These are phyloP conservation scores for Termitomyces bulborhizus DNA, from an alignment of 768 basidiomycete species.

Conservation along the genomic window DNA sequence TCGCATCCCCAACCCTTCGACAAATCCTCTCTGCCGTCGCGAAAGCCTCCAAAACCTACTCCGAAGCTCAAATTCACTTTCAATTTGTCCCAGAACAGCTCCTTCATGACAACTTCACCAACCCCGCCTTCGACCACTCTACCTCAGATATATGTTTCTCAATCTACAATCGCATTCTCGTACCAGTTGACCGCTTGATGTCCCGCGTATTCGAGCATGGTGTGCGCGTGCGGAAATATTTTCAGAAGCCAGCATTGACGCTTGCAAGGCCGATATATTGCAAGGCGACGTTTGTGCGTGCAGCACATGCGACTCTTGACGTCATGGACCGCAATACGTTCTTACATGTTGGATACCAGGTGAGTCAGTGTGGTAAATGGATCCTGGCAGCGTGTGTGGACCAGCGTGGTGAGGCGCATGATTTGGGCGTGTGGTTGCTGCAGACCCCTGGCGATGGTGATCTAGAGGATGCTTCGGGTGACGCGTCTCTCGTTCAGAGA, in stretches of 20 bases:
- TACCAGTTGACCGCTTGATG: slow-evolving; percentile 54
- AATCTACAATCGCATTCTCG: slow-evolving; percentile 66
- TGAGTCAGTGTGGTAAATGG: slow-evolving; percentile 71
- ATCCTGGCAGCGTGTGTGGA: slow-evolving; percentile 70
- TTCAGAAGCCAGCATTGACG: slow-evolving; percentile 62
- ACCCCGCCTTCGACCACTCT: slow-evolving; percentile 31
- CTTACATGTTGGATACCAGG: slow-evolving; percentile 70
- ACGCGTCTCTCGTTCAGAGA: slow-evolving; percentile 42
- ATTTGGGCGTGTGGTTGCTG: slow-evolving; percentile 62
- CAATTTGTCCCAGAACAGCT: slow-evolving; percentile 71
- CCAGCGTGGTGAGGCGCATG: slow-evolving; percentile 71
- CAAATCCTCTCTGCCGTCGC: slow-evolving; percentile 61
- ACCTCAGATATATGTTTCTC: slow-evolving; percentile 53
- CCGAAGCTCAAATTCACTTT: slow-evolving; percentile 51
- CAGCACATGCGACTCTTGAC: slow-evolving; percentile 32
- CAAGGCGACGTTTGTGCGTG: slow-evolving; percentile 32
- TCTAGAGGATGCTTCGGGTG: slow-evolving; percentile 21
- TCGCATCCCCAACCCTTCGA: slow-evolving; percentile 62
- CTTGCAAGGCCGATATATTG: slow-evolving; percentile 42
- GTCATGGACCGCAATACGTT: slow-evolving; percentile 45
- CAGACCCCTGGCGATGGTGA: slow-evolving; percentile 22
- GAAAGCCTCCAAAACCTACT: slow-evolving; percentile 42
- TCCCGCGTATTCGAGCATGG: slow-evolving; percentile 42
- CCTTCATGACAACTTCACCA: slow-evolving; percentile 41
- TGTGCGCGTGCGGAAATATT: slow-evolving; percentile 37